Percentiles rank a stretch among this genome's conserved stretches.
Evolutionary conservation across 2,329 filamentous ascomycete genomes (phyloP).

Genomic region (Bipolaris cookei): DNA sequence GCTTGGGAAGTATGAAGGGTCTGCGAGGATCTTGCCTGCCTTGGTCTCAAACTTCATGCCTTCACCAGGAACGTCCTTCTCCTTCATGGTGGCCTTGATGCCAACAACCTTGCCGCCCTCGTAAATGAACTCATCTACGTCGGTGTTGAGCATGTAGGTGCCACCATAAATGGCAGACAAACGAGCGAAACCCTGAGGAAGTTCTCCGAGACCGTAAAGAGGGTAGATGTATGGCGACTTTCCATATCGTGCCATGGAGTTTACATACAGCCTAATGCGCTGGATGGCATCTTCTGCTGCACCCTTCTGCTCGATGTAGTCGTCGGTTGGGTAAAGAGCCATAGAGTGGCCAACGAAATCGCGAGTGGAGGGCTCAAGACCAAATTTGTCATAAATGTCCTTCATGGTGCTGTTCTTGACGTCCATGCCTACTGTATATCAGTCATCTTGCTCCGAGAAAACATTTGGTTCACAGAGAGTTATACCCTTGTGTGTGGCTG

Average conservation of each 20-base stretch:
- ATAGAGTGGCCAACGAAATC: conserved; percentile 99
- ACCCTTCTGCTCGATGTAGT: conserved; percentile 77
- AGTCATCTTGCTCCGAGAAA: background rate
- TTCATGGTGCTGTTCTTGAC: conserved; percentile 85
- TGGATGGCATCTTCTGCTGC: conserved; percentile 83
- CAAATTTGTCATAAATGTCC: conserved; percentile 98
- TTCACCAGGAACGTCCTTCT: conserved; percentile 73
- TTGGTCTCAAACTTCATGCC: conserved; percentile 95
- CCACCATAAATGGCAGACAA: conserved; percentile 98
- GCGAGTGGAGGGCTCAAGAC: conserved; percentile 83
- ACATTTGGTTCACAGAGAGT: conserved; percentile 23
- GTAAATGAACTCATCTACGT: conserved; percentile 86
- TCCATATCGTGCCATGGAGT: conserved; percentile 96
- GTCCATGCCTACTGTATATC: conserved; percentile 68
- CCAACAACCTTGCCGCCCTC: conserved; percentile 85
- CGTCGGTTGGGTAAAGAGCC: conserved; percentile 91
- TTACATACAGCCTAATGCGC: conserved; percentile 94
- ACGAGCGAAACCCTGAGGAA: conserved; percentile 96
- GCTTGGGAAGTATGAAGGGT: conserved; percentile 93
- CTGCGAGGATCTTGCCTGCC: conserved; percentile 92
- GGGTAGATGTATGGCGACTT: conserved; percentile 99
- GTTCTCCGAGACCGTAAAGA: conserved; percentile 93
- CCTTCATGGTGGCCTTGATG: conserved; percentile 97
- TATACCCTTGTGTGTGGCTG: conserved; percentile 85
- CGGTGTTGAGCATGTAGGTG: conserved; percentile 99